Percentiles rank a stretch among this genome's conserved stretches.
These are phyloP conservation scores for Annulohypoxylon bovei DNA, from an alignment of 495 filamentous ascomycete species.

Conservation along the genomic window DNA sequence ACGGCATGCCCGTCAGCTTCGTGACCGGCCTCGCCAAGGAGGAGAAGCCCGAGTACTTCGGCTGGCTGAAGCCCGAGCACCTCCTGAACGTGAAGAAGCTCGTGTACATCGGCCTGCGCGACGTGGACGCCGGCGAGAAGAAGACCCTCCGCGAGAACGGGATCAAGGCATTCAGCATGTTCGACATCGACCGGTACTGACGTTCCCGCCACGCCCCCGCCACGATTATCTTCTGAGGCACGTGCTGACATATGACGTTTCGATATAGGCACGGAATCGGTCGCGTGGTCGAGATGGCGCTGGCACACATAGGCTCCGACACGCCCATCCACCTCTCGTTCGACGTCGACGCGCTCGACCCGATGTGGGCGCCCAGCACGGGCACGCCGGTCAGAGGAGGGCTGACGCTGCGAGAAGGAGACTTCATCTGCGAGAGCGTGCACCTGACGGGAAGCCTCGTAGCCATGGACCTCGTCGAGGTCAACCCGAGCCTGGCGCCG, in stretches of 20 bases:
- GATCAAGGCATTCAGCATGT: constrained; percentile 98
- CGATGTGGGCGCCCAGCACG: constrained; percentile 94
- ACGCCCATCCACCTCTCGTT: constrained; percentile 97
- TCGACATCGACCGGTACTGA: constrained; percentile 88
- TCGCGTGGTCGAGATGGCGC: constrained; percentile 94
- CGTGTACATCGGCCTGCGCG: constrained; percentile 95
- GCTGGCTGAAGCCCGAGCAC: constrained; percentile 77
- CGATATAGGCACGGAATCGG: constrained; percentile 82
- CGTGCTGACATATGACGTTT: constrained; percentile 20
- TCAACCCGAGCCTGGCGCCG: constrained; percentile 86
- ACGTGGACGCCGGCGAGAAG: constrained; percentile 95
- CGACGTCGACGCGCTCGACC: constrained; percentile 96
- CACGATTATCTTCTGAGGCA: neutral
- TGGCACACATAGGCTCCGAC: constrained; percentile 91
- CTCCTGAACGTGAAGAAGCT: constrained; percentile 78
- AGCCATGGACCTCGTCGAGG: constrained; percentile 94
- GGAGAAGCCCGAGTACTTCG: constrained; percentile 78
- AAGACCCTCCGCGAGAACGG: constrained; percentile 83
- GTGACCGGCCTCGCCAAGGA: constrained; percentile 83
- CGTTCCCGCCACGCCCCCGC: constrained; percentile 2
- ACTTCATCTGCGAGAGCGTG: constrained; percentile 97
- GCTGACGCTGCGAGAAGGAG: constrained; percentile 92
- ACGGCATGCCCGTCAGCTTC: constrained; percentile 98
- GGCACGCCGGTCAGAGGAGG: constrained; percentile 97
- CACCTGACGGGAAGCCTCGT: constrained; percentile 91